Conservation (phyloP, 176 grass and related monocot species). For the Dendrocalamus sinicus region DNA sequence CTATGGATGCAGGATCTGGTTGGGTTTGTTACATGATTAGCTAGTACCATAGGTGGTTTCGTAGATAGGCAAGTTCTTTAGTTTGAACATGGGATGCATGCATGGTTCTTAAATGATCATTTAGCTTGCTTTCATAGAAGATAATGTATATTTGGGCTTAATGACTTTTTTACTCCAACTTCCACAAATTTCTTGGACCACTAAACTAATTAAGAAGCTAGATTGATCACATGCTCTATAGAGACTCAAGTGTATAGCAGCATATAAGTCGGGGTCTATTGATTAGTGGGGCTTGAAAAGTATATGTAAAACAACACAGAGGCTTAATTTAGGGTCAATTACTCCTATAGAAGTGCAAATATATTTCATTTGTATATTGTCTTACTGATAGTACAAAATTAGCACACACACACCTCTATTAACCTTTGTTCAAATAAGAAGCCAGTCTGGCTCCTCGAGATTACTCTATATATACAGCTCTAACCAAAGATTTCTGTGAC, state of each 20-base stretch:
- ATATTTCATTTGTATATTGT: neutral
- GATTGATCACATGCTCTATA: neutral
- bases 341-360: neutral
- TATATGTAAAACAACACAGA: neutral
- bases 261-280: no score
- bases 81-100: neutral
- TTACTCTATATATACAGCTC: neutral
- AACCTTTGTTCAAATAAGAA: neutral
- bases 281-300: neutral
- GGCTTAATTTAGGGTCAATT: neutral
- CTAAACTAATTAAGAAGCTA: neutral
- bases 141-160: constrained; percentile 21
- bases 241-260: neutral
- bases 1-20: neutral
- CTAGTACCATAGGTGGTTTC: neutral
- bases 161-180: neutral
- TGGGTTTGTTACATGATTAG: neutral
- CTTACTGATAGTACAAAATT: neutral
- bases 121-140: constrained; percentile 23
- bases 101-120: constrained; percentile 24
- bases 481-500: neutral
- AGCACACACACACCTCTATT: neutral
- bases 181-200: constrained; percentile 18
- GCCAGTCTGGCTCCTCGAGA: neutral
- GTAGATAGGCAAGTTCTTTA: neutral